Base-by-base conservation (phyloP, 441 rosid genomes). In the Macaranga tanarius region DNA sequence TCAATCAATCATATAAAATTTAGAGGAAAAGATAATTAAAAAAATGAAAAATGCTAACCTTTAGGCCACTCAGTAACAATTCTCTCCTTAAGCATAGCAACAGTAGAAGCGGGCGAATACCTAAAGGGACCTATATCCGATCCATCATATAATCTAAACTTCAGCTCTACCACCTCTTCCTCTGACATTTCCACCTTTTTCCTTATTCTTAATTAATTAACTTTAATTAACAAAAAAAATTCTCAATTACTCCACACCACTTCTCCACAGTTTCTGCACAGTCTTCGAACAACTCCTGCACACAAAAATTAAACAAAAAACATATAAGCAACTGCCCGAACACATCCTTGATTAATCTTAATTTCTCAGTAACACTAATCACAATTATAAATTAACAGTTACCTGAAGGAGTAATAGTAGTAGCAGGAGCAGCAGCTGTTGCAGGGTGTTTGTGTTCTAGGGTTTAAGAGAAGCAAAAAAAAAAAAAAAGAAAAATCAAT, bases 81-180 rank as follows among this genome's bases (percentile, higher is more conserved):
- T 75, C 93, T 80, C 69, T 91, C 93, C 83, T 91, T 92, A 60
- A 92, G 91, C 84, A 80, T 74, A 72, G 87, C 82, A 12, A 94
- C 91, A 4, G 96, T 89, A 4, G 97, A 87, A 0, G 93, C 80
- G 12, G 93, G 84, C 1, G 93, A 87, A 84, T 92, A 92, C 51
- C 82, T 82, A 75, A 91, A 90, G 5, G 97, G 98, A 64, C 98
- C 98, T 42, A 92, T 85, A 82, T 90, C 96, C 2, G 98, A 84
- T 74, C 97, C 97, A 79, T 94, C 98, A 63, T 85, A 88, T 77
- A 94, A 75, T 75, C 97, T 83, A 77, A 92, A 92, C 82, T 88
- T 94, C 16, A 93, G 80, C 81, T 91, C 96, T 22, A 89, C 83
- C 73, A 86, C 80, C 54, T 92, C 92, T 79, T 84, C 97, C 66